Evolutionary conservation across 2,329 filamentous ascomycete genomes (phyloP), one percentile per base, ranked within the genome.

Genomic region (Fusarium kyushuense): DNA sequence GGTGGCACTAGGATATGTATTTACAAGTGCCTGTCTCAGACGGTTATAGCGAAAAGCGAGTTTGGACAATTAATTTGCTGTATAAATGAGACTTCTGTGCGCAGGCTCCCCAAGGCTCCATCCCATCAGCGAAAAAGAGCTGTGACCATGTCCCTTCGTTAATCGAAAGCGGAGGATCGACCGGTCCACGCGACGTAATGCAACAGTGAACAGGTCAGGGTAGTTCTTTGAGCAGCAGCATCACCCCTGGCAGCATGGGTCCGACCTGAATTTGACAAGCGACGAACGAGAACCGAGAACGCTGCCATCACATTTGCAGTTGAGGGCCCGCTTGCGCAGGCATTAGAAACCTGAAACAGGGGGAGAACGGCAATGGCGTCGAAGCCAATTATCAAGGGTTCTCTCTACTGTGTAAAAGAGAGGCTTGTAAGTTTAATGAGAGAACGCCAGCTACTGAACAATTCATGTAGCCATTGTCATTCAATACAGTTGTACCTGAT

Each of bases 261-360:
- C 35, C n/a, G 32, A 49, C 46, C 32, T 49, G 46, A 49, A 33
- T n/a, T 49, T 49, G 46, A 49, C 46, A 51, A 51, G 47, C 23
- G 47, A 40, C 47, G 32, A 51, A 33, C 40, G 47, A 40, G 47
- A 51, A 16, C 10, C 33, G 17, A 51, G 47, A 27, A 51, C 33
- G 32, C 14, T 51, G 23, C 47, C 51, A 63, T 63, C 58, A 40
- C 58, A 56, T 57, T 47, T 29, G 17, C 45, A 52, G 54, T 41
- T 21, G 27, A 35, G 35, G 27, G 32, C 35, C 70, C 70, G 66
- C 70, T 60, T 55, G 52, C 43, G 60, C 48, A 68, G 64, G 59
- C 61, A 72, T 59, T 52, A 54, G 54, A 46, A 70, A 51, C 67
- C 71, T 73, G 71, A 73, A 73, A 73, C 71, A 72, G 65, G 65